Percentiles rank a stretch among this genome's conserved stretches.
phyloP scores from a whole-genome alignment of 1,139 yeast genomes.

The Wickerhamomyces sp. region DNA sequence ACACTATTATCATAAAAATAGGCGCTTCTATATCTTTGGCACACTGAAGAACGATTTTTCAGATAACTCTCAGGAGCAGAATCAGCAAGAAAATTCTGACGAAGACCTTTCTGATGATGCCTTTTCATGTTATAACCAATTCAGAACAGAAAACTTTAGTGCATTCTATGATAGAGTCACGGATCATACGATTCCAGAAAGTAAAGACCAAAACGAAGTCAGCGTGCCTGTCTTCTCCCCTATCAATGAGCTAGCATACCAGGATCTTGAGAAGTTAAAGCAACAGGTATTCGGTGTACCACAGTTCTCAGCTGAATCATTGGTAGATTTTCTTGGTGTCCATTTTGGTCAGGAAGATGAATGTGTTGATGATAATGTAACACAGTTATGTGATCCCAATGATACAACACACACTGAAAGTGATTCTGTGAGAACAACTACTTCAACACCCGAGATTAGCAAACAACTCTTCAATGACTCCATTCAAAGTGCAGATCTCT shows the following conservation, averaged over 20 bases:
- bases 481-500: background rate
- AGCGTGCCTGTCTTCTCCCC: conserved; percentile 12
- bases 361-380: background rate
- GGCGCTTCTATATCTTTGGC: background rate
- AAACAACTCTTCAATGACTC: conserved; percentile 1
- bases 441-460: conserved; percentile 3
- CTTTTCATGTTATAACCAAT: conserved; percentile 13
- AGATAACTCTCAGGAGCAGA: background rate
- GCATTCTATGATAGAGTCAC: conserved; percentile 6
- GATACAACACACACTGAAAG: background rate
- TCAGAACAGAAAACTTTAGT: conserved; percentile 8
- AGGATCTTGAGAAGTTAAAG: conserved; percentile 14
- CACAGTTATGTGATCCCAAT: background rate
- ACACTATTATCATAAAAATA: conserved; percentile 5
- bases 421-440: background rate
- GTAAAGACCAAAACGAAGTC: background rate
- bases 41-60: background rate
- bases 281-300: conserved; percentile 9
- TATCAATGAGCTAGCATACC: conserved; percentile 15
- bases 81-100: background rate
- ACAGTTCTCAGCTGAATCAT: conserved; percentile 11
- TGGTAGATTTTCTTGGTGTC: background rate
- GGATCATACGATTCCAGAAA: background rate
- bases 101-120: conserved; percentile 9
- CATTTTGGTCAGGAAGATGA: background rate